These are phyloP conservation scores for Colletotrichum sp. DNA, from an alignment of 2,329 filamentous ascomycete genomes.

Conservation along the genomic window DNA sequence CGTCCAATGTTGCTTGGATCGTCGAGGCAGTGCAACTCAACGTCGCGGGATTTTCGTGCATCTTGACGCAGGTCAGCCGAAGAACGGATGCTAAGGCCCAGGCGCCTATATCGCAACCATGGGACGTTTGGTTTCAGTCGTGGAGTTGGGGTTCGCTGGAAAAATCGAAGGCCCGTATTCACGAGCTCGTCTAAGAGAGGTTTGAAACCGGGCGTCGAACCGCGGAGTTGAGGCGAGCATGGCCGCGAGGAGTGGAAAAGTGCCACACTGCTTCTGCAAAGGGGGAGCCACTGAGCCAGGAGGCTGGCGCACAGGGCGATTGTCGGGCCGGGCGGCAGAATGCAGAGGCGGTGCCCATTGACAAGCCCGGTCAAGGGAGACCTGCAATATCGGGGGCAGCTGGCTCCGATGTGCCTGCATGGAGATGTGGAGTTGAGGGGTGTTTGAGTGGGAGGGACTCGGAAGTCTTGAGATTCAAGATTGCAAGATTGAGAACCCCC, in stretches of 20 bases:
- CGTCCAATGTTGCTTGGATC: conserved; percentile 8
- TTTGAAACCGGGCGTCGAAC: conserved; percentile 8
- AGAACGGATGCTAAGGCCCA: conserved; percentile 10
- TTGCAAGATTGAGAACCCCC: conserved; percentile 1
- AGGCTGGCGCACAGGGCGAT: conserved; percentile 6
- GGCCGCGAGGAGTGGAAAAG: neutral
- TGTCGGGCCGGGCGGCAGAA: neutral
- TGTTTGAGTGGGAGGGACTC: neutral
- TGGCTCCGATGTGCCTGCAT: conserved; percentile 13
- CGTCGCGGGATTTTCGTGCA: neutral
- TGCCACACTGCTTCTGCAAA: neutral
- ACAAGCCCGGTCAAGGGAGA: neutral
- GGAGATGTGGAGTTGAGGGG: conserved; percentile 14
- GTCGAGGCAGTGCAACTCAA: conserved; percentile 12
- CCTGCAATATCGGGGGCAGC: conserved; percentile 19
- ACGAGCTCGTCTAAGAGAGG: neutral
- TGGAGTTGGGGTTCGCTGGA: conserved; percentile 6
- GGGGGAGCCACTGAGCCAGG: neutral
- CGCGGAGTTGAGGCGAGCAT: neutral
- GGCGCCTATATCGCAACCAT: conserved; percentile 13
- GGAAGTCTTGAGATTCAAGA: neutral
- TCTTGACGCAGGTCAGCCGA: neutral
- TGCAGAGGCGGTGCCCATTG: conserved; percentile 7
- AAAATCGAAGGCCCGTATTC: conserved; percentile 11
- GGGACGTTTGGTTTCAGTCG: conserved; percentile 18